Conservation (phyloP, 2,329 filamentous ascomycete species). For the Alternaria sp. region DNA sequence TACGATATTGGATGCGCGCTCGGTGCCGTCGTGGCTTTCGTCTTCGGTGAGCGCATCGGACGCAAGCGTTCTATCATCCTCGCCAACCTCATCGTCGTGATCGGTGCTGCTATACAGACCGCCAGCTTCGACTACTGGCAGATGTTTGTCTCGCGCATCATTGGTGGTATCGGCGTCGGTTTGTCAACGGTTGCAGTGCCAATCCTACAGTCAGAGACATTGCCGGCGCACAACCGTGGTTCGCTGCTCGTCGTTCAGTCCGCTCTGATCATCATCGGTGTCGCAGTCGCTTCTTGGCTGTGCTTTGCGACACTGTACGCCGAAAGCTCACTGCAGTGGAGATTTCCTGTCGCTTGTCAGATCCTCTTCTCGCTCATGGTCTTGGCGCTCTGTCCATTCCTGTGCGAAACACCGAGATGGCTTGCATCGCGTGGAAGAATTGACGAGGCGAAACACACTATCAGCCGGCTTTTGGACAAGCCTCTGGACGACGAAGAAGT, state of each 20-base stretch:
- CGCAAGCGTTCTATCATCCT: constrained; percentile 63
- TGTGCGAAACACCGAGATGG: constrained; percentile 51
- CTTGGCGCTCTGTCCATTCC: constrained; percentile 54
- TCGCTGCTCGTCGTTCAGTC: constrained; percentile 19
- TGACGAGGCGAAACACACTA: constrained; percentile 28
- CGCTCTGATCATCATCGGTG: constrained; percentile 24
- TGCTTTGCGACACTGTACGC: constrained; percentile 21
- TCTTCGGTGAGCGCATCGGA: constrained; percentile 63
- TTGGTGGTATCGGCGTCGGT: constrained; percentile 53
- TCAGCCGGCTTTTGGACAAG: constrained; percentile 42
- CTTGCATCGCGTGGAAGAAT: constrained; percentile 33
- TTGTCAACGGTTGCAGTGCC: constrained; percentile 57
- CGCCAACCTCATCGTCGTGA: constrained; percentile 52
- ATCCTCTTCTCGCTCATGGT: constrained; percentile 63
- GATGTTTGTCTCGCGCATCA: constrained; percentile 45
- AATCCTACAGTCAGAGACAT: constrained; percentile 52
- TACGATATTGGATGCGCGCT: constrained; percentile 52
- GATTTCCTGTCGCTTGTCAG: constrained; percentile 60
- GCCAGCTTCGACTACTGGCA: constrained; percentile 37
- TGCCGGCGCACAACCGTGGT: constrained; percentile 24
- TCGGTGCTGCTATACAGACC: constrained; percentile 43
- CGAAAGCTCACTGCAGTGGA: constrained; percentile 25
- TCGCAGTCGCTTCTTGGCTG: constrained; percentile 21
- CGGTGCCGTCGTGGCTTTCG: constrained; percentile 46
- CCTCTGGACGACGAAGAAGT: constrained; percentile 40